Evolutionary conservation across 2,329 filamentous ascomycete species (phyloP).

Genomic region (Aquanectria penicillioides): DNA sequence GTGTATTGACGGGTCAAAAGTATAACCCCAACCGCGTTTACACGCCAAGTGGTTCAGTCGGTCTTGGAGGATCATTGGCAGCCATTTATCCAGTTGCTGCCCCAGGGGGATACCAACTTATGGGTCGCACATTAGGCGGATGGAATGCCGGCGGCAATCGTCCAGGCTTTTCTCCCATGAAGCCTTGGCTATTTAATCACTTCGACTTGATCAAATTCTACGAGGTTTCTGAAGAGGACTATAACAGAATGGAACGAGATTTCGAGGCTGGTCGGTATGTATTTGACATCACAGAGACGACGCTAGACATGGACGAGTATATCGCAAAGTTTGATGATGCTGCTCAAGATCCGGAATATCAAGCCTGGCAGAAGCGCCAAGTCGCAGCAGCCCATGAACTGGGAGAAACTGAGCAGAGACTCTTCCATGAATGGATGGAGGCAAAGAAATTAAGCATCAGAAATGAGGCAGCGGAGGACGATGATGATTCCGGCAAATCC

Average conservation of each 20-base stretch:
- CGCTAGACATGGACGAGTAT: conserved; percentile 44
- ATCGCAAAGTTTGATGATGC: conserved; percentile 19
- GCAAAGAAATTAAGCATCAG: conserved; percentile 22
- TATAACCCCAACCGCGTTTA: conserved; percentile 47
- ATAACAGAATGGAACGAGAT: conserved; percentile 36
- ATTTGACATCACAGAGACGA: conserved; percentile 36
- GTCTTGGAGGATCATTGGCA: conserved; percentile 47
- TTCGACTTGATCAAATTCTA: conserved; percentile 48
- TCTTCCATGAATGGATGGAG: conserved; percentile 43
- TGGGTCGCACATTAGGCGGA: conserved; percentile 43
- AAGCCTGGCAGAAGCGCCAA: not conserved
- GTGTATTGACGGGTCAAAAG: conserved; percentile 38
- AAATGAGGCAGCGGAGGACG: conserved; percentile 21
- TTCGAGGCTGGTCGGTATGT: conserved; percentile 45
- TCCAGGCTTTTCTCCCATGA: conserved; percentile 37
- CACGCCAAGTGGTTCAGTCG: conserved; percentile 50
- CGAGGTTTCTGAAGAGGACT: conserved; percentile 46
- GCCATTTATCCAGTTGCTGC: conserved; percentile 49
- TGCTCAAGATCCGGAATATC: not conserved
- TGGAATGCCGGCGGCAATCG: conserved; percentile 48
- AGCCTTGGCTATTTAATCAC: conserved; percentile 50
- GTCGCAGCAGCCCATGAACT: conserved; percentile 4
- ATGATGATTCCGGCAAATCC: conserved; percentile 22
- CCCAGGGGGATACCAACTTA: conserved; percentile 52
- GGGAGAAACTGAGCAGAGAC: conserved; percentile 32